These are phyloP conservation scores for Plasmodium knowlesi DNA, from an alignment of 169 alveolate genomes.

Conservation along the genomic window DNA sequence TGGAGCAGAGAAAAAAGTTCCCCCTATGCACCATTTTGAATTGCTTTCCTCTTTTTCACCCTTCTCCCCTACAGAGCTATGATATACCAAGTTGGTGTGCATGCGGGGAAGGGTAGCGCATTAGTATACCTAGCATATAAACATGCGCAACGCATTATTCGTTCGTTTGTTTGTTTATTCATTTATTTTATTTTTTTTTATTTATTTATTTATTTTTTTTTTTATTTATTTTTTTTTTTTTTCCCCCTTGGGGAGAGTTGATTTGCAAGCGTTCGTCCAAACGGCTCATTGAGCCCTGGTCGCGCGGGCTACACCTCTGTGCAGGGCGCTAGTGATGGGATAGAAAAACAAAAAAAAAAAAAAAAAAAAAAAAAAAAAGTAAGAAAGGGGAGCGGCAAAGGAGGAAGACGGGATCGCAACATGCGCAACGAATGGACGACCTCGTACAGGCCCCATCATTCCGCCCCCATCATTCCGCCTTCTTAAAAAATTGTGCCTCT, in stretches of 20 bases:
- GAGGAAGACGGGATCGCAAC: neutral
- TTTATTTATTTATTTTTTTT: too few relatives aligned
- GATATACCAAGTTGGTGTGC: neutral
- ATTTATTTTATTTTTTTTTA: too few relatives aligned
- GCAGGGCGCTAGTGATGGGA: neutral
- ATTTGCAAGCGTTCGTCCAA: neutral
- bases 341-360: too few relatives aligned
- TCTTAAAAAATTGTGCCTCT: constrained; percentile 31
- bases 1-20: neutral
- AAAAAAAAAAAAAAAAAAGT: too few relatives aligned
- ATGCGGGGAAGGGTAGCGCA: neutral
- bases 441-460: neutral
- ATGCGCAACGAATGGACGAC: neutral
- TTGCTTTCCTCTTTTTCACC: neutral
- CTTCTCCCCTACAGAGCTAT: neutral
- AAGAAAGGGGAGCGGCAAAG: neutral
- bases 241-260: neutral
- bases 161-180: too few relatives aligned
- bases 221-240: too few relatives aligned
- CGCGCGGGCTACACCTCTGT: neutral
- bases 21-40: neutral
- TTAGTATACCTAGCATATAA: neutral
- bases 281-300: neutral
- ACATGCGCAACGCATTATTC: neutral
- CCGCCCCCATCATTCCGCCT: neutral